Base-by-base conservation (phyloP, 345 rosid species). In the Ricinus communis region DNA sequence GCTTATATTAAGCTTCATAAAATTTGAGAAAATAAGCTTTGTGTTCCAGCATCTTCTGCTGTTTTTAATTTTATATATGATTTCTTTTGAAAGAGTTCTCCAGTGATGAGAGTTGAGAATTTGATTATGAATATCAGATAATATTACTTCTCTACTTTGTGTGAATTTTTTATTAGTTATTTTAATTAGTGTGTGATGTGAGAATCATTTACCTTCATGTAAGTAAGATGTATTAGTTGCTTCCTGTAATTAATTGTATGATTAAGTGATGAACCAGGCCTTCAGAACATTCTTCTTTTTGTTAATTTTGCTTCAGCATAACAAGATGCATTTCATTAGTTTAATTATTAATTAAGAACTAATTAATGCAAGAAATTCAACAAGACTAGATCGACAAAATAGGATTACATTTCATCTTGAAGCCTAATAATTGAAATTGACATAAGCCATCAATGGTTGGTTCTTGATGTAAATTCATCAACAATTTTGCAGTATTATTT, bases 401-500 rank as follows among this genome's bases (percentile, higher is more conserved):
- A 43, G 30, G 8, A 25, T 38, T 27, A 2, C n/a, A 36, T 33
- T 16, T 33, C 18, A 28, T 5, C 27, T 53, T 53, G 57, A 53
- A n/a, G 12, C 6, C 9, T 53, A 21, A 57, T 60, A 6, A 24
- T 14, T 15, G 22, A 0, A 25, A 24, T 55, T 24, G 33, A 5
- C 59, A 56, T 3, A 56, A 56, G 59, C 31, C 38, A 61, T 33
- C 15, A n/a, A 28, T 65, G 31, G 16, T 27, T 56, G 46, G 40
- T 41, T 70, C 19, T 15, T 49, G 65, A 66, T 61, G 72, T 7
- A 62, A 56, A 62, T 27, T 63, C 27, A 72, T 57, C 18, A 70
- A 41, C 78, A 22, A 72, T 72, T 65, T 62, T 64, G 68, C 74
- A 80, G 72, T 38, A 41, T 79, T 54, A 80, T 59, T 67, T 67